phyloP scores from a whole-genome alignment of 2,329 filamentous ascomycete genomes.

The Diaporthe humulicola region DNA sequence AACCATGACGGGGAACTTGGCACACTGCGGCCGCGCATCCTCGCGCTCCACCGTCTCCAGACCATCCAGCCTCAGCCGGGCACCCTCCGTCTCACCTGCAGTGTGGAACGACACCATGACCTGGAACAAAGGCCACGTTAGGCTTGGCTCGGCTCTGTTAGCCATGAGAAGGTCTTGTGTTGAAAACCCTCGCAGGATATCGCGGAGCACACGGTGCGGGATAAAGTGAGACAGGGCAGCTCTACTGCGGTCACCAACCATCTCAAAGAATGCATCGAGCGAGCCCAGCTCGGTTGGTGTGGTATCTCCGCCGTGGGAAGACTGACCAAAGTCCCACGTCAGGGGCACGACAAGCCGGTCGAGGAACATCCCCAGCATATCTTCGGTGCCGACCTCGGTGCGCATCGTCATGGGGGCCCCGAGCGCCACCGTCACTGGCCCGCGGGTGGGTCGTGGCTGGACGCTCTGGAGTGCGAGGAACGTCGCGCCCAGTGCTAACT shows the following conservation, averaged over 20 bases:
- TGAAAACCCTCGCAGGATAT: background rate
- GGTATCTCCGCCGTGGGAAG: background rate
- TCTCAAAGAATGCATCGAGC: background rate
- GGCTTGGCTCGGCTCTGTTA: background rate
- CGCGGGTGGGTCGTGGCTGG: background rate
- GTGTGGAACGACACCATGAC: conserved; percentile 6
- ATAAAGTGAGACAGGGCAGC: background rate
- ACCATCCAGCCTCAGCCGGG: background rate
- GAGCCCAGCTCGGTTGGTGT: background rate
- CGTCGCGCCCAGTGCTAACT: background rate
- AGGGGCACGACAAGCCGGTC: background rate
- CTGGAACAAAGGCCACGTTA: background rate
- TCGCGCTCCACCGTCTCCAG: conserved; percentile 1
- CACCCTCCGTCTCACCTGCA: background rate
- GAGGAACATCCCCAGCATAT: conserved; percentile 6
- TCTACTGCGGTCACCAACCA: conserved; percentile 11
- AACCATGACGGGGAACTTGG: conserved; percentile 3
- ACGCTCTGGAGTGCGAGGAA: background rate
- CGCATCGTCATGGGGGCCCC: conserved; percentile 8
- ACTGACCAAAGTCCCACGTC: background rate
- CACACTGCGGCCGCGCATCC: background rate
- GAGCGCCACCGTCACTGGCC: background rate
- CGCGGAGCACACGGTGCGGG: background rate
- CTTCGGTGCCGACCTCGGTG: conserved; percentile 11
- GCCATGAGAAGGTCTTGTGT: background rate